Evolutionary conservation across 768 basidiomycete species (phyloP).

Genomic region (Boletus edulis): DNA sequence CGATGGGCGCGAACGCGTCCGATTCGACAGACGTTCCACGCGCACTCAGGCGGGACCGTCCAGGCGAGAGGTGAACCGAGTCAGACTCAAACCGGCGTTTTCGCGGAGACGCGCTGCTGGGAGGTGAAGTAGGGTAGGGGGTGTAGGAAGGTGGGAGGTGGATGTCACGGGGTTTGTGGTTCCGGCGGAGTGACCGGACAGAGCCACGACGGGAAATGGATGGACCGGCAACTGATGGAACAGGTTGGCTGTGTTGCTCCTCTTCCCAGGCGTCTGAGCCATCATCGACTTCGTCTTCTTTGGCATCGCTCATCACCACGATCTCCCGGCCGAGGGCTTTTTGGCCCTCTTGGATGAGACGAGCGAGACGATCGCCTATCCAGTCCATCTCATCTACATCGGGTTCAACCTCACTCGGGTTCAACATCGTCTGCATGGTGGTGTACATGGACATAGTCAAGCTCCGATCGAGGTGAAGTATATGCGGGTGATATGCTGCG

Average conservation of each 20-base stretch:
- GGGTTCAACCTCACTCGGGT: slow-evolving; percentile 50
- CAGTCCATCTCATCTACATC: slow-evolving; percentile 29
- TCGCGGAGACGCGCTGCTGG: slow-evolving; percentile 34
- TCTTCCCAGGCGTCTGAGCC: slow-evolving; percentile 76
- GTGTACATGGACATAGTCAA: slow-evolving; percentile 36
- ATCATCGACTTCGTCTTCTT: slow-evolving; percentile 77
- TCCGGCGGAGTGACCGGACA: slow-evolving; percentile 24
- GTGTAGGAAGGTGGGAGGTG: slow-evolving; percentile 30
- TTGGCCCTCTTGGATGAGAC: slow-evolving; percentile 77
- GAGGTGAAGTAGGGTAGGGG: slow-evolving; percentile 25
- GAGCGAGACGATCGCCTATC: slow-evolving; percentile 42
- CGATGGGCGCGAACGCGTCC: slow-evolving; percentile 21
- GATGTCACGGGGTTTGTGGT: slow-evolving; percentile 23
- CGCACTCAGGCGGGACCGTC: slow-evolving; percentile 16
- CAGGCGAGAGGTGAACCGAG: slow-evolving; percentile 20
- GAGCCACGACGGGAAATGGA: slow-evolving; percentile 29
- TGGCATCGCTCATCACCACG: slow-evolving; percentile 70
- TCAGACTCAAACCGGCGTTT: slow-evolving; percentile 30
- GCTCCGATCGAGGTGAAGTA: slow-evolving; percentile 39
- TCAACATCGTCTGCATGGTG: slow-evolving; percentile 35
- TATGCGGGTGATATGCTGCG: slow-evolving; percentile 25
- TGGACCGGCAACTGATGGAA: not conserved
- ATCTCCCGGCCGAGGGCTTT: slow-evolving; percentile 75
- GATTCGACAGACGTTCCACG: slow-evolving; percentile 38
- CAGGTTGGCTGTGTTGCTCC: slow-evolving; percentile 33